Percentiles rank a stretch among this genome's conserved stretches.
Conservation (phyloP, 2,329 filamentous ascomycete genomes). For the Exophiala xenobiotica region DNA sequence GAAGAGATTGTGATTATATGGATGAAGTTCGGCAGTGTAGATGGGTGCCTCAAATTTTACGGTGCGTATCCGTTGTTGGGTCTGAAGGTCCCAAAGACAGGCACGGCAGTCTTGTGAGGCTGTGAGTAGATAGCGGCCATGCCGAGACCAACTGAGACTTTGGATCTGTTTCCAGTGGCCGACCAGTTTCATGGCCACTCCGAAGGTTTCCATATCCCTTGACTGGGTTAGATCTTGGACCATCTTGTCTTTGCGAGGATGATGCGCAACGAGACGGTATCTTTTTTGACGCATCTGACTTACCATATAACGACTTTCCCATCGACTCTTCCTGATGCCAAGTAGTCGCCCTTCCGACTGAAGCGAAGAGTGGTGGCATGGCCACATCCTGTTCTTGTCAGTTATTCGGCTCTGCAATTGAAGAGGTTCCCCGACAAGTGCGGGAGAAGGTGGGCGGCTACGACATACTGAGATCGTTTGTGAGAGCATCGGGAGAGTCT, state of each 20-base stretch:
- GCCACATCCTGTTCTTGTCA: conserved; percentile 51
- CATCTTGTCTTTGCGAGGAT: background rate
- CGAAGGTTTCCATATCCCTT: conserved; percentile 89
- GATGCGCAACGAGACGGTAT: background rate
- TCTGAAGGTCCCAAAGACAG: conserved; percentile 87
- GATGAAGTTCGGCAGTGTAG: conserved; percentile 94
- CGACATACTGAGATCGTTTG: conserved; percentile 74
- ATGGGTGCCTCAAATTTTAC: conserved; percentile 90
- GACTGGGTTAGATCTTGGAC: background rate
- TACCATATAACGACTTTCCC: conserved; percentile 82
- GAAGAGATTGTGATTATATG: conserved; percentile 80
- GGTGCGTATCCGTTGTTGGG: conserved; percentile 70
- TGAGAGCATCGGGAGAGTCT: conserved; percentile 89
- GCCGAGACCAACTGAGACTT: conserved; percentile 90
- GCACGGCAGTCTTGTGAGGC: conserved; percentile 96
- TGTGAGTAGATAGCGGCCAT: conserved; percentile 86
- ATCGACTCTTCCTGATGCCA: conserved; percentile 89
- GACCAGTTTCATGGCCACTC: conserved; percentile 87
- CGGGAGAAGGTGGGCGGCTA: no score
- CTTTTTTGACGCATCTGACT: background rate
- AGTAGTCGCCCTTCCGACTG: conserved; percentile 89
- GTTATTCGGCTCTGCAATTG: background rate
- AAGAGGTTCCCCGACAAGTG: no score
- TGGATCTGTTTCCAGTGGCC: conserved; percentile 94
- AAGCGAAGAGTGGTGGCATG: conserved; percentile 74